These are phyloP conservation scores for Zanthoxylum bungeanum DNA, from an alignment of 345 rosid species.

Conservation along the genomic window DNA sequence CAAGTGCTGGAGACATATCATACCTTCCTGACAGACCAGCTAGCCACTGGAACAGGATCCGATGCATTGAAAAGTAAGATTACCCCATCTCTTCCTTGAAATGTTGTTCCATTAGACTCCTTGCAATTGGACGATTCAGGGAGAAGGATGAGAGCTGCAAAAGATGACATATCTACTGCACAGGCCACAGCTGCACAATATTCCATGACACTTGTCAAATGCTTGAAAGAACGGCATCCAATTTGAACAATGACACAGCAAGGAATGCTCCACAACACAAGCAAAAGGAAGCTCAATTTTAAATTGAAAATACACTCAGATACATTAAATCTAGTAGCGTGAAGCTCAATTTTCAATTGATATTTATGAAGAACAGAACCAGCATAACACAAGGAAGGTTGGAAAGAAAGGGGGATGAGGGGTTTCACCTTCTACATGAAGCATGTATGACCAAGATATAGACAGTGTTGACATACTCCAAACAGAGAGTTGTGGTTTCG, in stretches of 20 bases:
- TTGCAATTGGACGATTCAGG: conserved; percentile 36
- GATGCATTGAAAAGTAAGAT: conserved; percentile 62
- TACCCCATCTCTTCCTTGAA: conserved; percentile 64
- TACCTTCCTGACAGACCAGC: conserved; percentile 88
- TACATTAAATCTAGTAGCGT: not conserved
- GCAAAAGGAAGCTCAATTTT: not conserved
- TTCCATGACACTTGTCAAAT: not conserved
- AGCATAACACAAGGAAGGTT: not conserved
- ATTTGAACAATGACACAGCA: not conserved
- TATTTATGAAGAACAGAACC: not conserved
- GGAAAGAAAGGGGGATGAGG: not conserved
- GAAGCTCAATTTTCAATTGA: not conserved
- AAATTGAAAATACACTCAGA: not conserved
- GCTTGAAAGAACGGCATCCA: not conserved
- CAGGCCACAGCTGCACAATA: conserved; percentile 64
- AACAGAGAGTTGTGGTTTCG: conserved; percentile 62
- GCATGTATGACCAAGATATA: conserved; percentile 72
- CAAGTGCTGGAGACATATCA: not conserved
- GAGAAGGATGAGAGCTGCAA: conserved; percentile 72
- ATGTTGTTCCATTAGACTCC: conserved; percentile 32
- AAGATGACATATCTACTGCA: conserved; percentile 41
- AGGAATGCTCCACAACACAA: not conserved
- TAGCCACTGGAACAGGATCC: conserved; percentile 66
- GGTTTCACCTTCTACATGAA: conserved; percentile 70
- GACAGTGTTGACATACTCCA: conserved; percentile 78